Evolutionary conservation across 202 grass and related monocot genomes (phyloP).

Genomic region (Miscanthus sacchariflorus): DNA sequence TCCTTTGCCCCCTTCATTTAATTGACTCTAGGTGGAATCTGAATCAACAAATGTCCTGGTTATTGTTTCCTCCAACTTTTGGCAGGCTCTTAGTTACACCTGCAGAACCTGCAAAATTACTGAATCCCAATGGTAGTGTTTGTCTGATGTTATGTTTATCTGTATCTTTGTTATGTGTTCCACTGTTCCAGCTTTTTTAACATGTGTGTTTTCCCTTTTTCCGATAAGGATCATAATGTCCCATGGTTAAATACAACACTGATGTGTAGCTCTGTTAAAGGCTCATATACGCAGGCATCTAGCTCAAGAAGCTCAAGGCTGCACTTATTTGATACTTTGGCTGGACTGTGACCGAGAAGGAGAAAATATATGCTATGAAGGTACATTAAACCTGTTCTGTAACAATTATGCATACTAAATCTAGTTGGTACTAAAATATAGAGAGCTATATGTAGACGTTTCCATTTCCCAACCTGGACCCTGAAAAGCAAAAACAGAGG

Average conservation of each 20-base stretch:
- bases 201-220: not conserved
- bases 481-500: slow-evolving; percentile 6
- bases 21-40: slow-evolving; percentile 19
- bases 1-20: not conserved
- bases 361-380: slow-evolving; percentile 99
- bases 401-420: not conserved
- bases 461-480: slow-evolving; percentile 2
- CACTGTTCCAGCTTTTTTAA: not conserved
- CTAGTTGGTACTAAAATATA: not conserved
- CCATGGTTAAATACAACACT: slow-evolving; percentile 39
- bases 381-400: slow-evolving; percentile 44
- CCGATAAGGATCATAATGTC: not conserved
- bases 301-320: slow-evolving; percentile 88
- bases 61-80: slow-evolving; percentile 3
- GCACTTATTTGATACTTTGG: slow-evolving; percentile 85
- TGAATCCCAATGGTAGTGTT: not conserved
- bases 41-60: not conserved
- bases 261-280: slow-evolving; percentile 49
- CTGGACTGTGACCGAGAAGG: slow-evolving; percentile 98
- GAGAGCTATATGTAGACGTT: slow-evolving; percentile 19
- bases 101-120: not conserved
- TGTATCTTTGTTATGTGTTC: not conserved
- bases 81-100: not conserved
- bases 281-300: slow-evolving; percentile 95
- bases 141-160: not conserved